Evolutionary conservation across 2,329 filamentous ascomycete genomes (phyloP).

Genomic region (Rhynchosporium secalis): DNA sequence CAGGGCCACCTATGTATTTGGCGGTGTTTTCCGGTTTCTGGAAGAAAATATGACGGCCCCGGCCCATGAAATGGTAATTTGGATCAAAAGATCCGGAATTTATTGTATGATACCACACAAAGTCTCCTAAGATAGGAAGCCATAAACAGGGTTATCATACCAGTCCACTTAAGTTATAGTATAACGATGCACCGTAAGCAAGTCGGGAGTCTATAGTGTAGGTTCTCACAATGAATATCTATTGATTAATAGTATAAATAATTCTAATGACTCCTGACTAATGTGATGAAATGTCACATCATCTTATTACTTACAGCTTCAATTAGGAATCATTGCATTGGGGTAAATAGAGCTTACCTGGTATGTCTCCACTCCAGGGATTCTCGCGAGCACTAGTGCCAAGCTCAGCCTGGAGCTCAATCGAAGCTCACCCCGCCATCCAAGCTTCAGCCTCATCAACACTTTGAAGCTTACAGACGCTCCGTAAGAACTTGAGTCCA

Average conservation of each 20-base stretch:
- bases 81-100: neutral
- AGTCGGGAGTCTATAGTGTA: neutral
- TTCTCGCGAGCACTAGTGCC: conserved; percentile 11
- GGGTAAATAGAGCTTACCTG: neutral
- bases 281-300: too few species aligned
- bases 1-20: conserved; percentile 14
- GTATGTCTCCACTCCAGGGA: neutral
- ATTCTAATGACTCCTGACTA: too few species aligned
- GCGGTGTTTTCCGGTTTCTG: conserved; percentile 16
- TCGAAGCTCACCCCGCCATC: conserved; percentile 12
- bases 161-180: too few species aligned
- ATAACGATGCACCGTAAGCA: neutral
- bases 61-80: neutral
- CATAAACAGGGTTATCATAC: neutral
- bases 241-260: too few species aligned
- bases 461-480: neutral
- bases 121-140: neutral
- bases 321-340: too few species aligned
- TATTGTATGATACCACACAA: neutral
- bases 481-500: neutral
- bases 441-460: conserved; percentile 30
- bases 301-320: too few species aligned
- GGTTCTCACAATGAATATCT: neutral
- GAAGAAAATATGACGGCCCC: neutral
- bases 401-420: conserved; percentile 16